Percentiles rank a stretch among this genome's conserved stretches.
Evolutionary conservation across 345 rosid genomes (phyloP).

Genomic region (Populus deltoides): DNA sequence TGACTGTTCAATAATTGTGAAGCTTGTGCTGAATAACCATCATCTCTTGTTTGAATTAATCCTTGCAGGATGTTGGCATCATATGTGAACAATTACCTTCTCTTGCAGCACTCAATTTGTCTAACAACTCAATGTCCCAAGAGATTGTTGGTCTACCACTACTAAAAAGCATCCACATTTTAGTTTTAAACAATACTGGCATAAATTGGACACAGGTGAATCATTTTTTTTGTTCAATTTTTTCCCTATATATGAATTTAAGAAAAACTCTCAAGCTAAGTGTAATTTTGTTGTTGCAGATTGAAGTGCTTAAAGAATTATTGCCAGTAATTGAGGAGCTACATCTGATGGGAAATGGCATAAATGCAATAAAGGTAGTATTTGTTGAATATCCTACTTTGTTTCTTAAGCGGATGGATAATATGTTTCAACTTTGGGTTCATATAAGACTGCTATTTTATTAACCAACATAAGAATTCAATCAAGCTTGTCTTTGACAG

Average conservation of each 20-base stretch:
- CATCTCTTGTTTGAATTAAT: slow-evolving; percentile 1
- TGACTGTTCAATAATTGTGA: neutral
- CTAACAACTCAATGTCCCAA: slow-evolving; percentile 57
- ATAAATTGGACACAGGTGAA: slow-evolving; percentile 73
- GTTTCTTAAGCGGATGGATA: neutral
- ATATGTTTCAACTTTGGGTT: neutral
- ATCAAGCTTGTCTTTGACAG: too few species aligned
- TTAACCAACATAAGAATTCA: too few species aligned
- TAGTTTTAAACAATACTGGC: slow-evolving; percentile 73
- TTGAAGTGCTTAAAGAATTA: slow-evolving; percentile 60
- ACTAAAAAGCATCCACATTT: slow-evolving; percentile 52
- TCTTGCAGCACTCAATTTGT: slow-evolving; percentile 63
- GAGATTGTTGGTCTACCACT: slow-evolving; percentile 43
- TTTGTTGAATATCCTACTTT: slow-evolving; percentile 9
- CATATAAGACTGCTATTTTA: neutral
- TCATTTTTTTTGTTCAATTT: neutral
- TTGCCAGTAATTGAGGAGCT: slow-evolving; percentile 81
- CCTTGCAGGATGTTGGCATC: slow-evolving; percentile 59
- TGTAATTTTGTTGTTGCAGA: slow-evolving; percentile 37
- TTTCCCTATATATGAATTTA: neutral
- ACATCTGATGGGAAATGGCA: slow-evolving; percentile 83
- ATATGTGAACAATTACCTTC: slow-evolving; percentile 68
- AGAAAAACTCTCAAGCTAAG: neutral
- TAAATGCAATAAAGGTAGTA: slow-evolving; percentile 52
- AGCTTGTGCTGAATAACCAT: neutral